Evolutionary conservation across 1,284 basidiomycete genomes (phyloP).

Genomic region (Naganishia sp.): DNA sequence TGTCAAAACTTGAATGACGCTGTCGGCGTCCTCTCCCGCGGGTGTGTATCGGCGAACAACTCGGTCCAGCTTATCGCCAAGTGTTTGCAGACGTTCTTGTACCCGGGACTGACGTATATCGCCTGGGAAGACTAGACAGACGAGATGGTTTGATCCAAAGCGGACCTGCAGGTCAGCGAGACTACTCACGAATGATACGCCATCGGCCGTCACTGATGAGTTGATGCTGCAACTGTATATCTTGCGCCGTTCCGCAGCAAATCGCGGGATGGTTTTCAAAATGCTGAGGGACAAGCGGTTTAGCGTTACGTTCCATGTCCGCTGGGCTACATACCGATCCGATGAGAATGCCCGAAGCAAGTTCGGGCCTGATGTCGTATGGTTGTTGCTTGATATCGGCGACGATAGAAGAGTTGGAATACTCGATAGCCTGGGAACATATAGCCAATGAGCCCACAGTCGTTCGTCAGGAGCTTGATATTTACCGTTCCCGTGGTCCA

Average conservation of each 20-base stretch:
- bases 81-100: constrained; percentile 52
- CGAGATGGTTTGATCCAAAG: not conserved
- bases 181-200: constrained; percentile 59
- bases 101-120: constrained; percentile 56
- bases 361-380: constrained; percentile 10
- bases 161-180: too few relatives aligned
- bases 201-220: constrained; percentile 70
- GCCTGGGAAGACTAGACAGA: constrained; percentile 61
- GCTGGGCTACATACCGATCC: constrained; percentile 11
- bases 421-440: constrained; percentile 9
- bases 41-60: constrained; percentile 46
- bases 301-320: not conserved
- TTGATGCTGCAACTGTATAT: constrained; percentile 68
- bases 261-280: constrained; percentile 54
- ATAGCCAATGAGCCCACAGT: not conserved
- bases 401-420: constrained; percentile 12
- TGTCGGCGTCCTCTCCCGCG: constrained; percentile 38
- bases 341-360: constrained; percentile 20
- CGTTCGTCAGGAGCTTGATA: constrained; percentile 49
- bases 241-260: constrained; percentile 65
- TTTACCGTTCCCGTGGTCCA: constrained; percentile 47
- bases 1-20: constrained; percentile 36
- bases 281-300: constrained; percentile 52
- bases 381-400: constrained; percentile 6
- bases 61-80: constrained; percentile 57